phyloP scores from a whole-genome alignment of 139 green algal species.

The Coelastrella sp. region DNA sequence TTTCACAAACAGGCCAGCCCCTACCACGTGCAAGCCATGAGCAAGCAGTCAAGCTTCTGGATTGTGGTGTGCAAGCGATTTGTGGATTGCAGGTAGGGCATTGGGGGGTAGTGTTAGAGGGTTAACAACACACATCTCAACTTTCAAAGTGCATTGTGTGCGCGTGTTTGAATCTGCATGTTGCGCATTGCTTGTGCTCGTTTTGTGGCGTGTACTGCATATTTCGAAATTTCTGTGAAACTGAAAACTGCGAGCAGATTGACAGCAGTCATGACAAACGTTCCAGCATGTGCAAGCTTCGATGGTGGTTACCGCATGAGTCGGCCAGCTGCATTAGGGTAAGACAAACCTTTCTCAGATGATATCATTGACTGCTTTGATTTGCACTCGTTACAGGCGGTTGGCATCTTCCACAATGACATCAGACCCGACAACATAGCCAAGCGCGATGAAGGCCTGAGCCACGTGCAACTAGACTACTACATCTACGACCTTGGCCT shows the following conservation, averaged over 20 bases:
- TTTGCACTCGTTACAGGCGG: background rate
- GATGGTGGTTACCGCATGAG: background rate
- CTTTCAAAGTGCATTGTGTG: background rate
- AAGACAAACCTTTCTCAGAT: background rate
- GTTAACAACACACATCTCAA: background rate
- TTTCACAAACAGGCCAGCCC: background rate
- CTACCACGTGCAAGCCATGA: background rate
- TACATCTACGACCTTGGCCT: background rate
- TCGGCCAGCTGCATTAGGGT: background rate
- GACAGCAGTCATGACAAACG: too few relatives aligned
- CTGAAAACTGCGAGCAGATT: too few relatives aligned
- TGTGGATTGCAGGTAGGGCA: background rate
- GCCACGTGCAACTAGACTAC: background rate
- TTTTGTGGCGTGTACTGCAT: too few relatives aligned
- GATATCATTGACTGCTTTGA: background rate
- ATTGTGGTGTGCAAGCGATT: background rate
- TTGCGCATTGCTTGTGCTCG: too few relatives aligned
- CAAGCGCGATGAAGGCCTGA: background rate
- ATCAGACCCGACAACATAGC: background rate
- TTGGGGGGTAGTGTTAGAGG: background rate
- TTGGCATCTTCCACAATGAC: background rate
- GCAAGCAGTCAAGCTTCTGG: background rate
- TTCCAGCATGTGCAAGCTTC: too few relatives aligned
- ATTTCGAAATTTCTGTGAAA: too few relatives aligned
- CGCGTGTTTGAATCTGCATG: background rate